phyloP scores from a whole-genome alignment of 2,329 filamentous ascomycete genomes.

The Cucurbitaria berberidis region DNA sequence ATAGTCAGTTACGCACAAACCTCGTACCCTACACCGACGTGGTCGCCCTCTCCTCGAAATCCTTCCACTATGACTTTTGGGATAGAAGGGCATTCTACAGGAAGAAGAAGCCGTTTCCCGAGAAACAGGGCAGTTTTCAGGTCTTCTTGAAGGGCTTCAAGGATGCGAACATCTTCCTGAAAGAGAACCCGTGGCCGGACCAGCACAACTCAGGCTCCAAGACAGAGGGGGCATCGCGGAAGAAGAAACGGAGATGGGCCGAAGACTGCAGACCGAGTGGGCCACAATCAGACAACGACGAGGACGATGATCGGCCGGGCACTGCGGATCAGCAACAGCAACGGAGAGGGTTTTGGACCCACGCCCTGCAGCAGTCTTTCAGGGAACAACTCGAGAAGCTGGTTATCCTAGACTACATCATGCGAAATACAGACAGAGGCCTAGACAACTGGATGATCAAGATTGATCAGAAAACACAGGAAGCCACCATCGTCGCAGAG shows the following conservation, averaged over 20 bases:
- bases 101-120: slow-evolving; percentile 83
- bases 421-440: slow-evolving; percentile 96
- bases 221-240: slow-evolving; percentile 69
- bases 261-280: slow-evolving; percentile 78
- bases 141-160: slow-evolving; percentile 97
- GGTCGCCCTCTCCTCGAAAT: slow-evolving; percentile 91
- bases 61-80: slow-evolving; percentile 98
- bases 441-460: slow-evolving; percentile 99
- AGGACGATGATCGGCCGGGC: slow-evolving; percentile 56
- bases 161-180: slow-evolving; percentile 92
- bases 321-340: slow-evolving; percentile 45
- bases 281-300: slow-evolving; percentile 65
- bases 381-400: slow-evolving; percentile 95
- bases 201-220: slow-evolving; percentile 74
- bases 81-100: slow-evolving; percentile 86
- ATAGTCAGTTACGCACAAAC: slow-evolving; percentile 85
- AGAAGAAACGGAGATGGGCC: slow-evolving; percentile 72
- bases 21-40: slow-evolving; percentile 97
- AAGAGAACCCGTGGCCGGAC: slow-evolving; percentile 96
- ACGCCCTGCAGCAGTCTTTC: slow-evolving; percentile 85
- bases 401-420: slow-evolving; percentile 97
- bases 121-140: slow-evolving; percentile 95
- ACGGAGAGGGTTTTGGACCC: slow-evolving; percentile 80
- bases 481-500: slow-evolving; percentile 85
- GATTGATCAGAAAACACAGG: slow-evolving; percentile 82